Percentiles rank a stretch among this genome's conserved stretches.
Conservation (phyloP, 1,139 yeast genomes). For the Yamadazyma epiphylla region DNA sequence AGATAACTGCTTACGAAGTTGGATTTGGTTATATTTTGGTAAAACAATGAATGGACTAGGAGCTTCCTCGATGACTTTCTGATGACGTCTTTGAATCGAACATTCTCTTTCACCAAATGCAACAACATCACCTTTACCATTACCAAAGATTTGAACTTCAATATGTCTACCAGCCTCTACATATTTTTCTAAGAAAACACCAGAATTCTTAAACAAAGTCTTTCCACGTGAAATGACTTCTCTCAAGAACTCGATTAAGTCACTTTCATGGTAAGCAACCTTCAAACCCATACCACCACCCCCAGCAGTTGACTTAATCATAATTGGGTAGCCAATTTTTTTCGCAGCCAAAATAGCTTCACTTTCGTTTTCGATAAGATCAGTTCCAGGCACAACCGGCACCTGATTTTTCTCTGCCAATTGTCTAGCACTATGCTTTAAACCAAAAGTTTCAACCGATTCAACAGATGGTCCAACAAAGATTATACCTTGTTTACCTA, state of each 20-base stretch:
- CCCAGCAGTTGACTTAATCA: slow-evolving; percentile 49
- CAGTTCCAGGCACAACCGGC: slow-evolving; percentile 49
- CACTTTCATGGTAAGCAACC: slow-evolving; percentile 27
- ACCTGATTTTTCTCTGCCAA: slow-evolving; percentile 28
- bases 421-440: slow-evolving; percentile 30
- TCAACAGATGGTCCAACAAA: slow-evolving; percentile 47
- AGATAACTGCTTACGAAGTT: slow-evolving; percentile 16
- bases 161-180: slow-evolving; percentile 41
- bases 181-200: slow-evolving; percentile 43
- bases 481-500: slow-evolving; percentile 29
- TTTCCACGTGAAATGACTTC: slow-evolving; percentile 41
- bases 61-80: slow-evolving; percentile 45
- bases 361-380: slow-evolving; percentile 28
- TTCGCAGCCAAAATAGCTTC: slow-evolving; percentile 28
- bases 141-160: slow-evolving; percentile 46
- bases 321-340: slow-evolving; percentile 42
- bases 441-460: slow-evolving; percentile 28
- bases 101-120: slow-evolving; percentile 47
- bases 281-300: slow-evolving; percentile 54
- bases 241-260: slow-evolving; percentile 27
- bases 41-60: slow-evolving; percentile 34
- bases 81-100: slow-evolving; percentile 47
- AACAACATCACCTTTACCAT: slow-evolving; percentile 38
- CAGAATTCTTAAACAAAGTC: slow-evolving; percentile 38
- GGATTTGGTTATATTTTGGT: slow-evolving; percentile 8